phyloP scores from a whole-genome alignment of 805 yeast species.

The Yamadazyma ubonensis region DNA sequence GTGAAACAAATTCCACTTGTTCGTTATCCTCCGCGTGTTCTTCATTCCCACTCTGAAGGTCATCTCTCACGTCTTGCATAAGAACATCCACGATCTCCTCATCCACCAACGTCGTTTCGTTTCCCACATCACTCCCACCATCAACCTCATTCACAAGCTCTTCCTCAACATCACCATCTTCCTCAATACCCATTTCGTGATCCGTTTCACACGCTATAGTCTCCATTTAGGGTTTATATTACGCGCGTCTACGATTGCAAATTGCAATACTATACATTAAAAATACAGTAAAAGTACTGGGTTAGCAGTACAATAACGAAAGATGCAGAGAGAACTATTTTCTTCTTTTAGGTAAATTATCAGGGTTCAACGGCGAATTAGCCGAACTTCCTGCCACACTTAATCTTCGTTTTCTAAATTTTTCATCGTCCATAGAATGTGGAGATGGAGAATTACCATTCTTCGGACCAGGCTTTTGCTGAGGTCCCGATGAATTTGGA shows the following conservation, averaged over 20 bases:
- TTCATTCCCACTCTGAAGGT: too few species aligned
- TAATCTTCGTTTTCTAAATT: slow-evolving; percentile 14
- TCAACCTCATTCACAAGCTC: too few species aligned
- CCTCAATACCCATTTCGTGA: too few species aligned
- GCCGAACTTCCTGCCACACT: slow-evolving; percentile 12
- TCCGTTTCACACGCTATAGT: too few species aligned
- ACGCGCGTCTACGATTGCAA: not conserved
- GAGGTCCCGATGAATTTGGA: not conserved
- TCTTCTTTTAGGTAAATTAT: slow-evolving; percentile 6
- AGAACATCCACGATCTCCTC: too few species aligned
- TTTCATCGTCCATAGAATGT: slow-evolving; percentile 14
- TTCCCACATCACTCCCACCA: too few species aligned
- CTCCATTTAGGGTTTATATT: too few species aligned
- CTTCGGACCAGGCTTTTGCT: slow-evolving; percentile 1
- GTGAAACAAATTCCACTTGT: too few species aligned
- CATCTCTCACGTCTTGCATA: too few species aligned
- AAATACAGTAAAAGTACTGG: not conserved
- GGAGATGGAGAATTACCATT: slow-evolving; percentile 15
- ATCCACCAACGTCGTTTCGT: too few species aligned
- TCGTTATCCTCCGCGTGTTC: too few species aligned
- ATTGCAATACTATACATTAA: slow-evolving; percentile 1
- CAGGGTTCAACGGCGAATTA: slow-evolving; percentile 7
- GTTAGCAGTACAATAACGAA: not conserved
- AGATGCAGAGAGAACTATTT: not conserved
- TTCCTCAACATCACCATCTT: too few species aligned